Percentiles rank a stretch among this genome's conserved stretches.
These are phyloP conservation scores for Sarcocystis neurona DNA, from an alignment of 169 alveolate genomes.

Conservation along the genomic window DNA sequence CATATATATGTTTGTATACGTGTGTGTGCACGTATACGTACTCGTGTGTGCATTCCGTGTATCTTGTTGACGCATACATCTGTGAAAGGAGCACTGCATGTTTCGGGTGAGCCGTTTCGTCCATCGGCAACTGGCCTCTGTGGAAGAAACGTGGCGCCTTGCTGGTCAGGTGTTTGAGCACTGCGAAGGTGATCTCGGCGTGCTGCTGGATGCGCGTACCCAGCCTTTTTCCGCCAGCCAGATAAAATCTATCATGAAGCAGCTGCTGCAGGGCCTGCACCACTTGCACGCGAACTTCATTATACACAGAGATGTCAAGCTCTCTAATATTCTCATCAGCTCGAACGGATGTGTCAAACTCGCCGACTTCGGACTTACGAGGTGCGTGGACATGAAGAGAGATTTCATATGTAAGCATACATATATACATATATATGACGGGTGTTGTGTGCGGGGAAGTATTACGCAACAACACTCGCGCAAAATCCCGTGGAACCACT, in stretches of 20 bases:
- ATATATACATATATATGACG: too few species aligned
- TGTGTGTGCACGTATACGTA: slow-evolving; percentile 61
- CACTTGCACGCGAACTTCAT: slow-evolving; percentile 75
- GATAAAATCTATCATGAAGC: slow-evolving; percentile 78
- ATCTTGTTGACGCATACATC: too few species aligned
- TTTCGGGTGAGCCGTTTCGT: too few species aligned
- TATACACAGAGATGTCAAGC: slow-evolving; percentile 89
- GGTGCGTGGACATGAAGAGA: slow-evolving; percentile 77
- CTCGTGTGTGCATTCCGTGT: too few species aligned
- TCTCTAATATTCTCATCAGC: slow-evolving; percentile 84
- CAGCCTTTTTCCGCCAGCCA: slow-evolving; percentile 89
- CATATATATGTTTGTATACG: neutral
- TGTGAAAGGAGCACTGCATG: too few species aligned
- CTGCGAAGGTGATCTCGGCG: slow-evolving; percentile 94
- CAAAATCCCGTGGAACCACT: too few species aligned
- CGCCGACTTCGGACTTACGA: slow-evolving; percentile 67
- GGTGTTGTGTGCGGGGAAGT: too few species aligned
- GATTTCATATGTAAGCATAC: slow-evolving; percentile 37
- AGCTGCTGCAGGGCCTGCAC: slow-evolving; percentile 17
- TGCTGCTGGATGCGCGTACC: slow-evolving; percentile 84
- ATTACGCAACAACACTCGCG: too few species aligned
- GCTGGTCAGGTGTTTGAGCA: slow-evolving; percentile 90
- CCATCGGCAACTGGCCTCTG: neutral
- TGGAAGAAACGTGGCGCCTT: neutral
- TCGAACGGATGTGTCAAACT: slow-evolving; percentile 80